phyloP scores from a whole-genome alignment of 768 basidiomycete species.

The Lentinula edodes region DNA sequence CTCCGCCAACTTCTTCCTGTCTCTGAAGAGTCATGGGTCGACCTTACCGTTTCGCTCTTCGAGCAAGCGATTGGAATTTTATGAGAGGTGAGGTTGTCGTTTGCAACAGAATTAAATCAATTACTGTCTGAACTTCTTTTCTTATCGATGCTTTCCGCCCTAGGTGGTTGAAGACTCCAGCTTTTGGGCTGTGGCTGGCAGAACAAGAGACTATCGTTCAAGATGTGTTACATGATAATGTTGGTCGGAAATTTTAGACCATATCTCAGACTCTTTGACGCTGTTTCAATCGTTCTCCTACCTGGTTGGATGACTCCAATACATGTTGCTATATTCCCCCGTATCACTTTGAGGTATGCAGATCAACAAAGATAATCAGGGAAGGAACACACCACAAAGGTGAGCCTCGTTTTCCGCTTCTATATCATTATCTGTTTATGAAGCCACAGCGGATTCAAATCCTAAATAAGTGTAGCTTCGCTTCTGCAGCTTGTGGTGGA shows the following conservation, averaged over 20 bases:
- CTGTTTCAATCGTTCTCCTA: not conserved
- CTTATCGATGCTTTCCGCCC: not conserved
- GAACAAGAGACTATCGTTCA: constrained; percentile 70
- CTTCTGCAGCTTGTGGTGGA: too few species aligned
- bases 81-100: constrained; percentile 39
- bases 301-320: not conserved
- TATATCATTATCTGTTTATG: too few species aligned
- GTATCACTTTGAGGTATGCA: too few species aligned
- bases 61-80: constrained; percentile 65
- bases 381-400: too few species aligned
- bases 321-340: too few species aligned
- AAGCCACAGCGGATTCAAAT: too few species aligned
- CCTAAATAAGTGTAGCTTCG: too few species aligned
- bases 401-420: too few species aligned
- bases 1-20: constrained; percentile 60
- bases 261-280: not conserved
- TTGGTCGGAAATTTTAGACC: not conserved
- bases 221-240: constrained; percentile 37
- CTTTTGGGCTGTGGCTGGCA: constrained; percentile 78
- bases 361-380: too few species aligned
- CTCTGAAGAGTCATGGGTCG: constrained; percentile 64
- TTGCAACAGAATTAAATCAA: not conserved
- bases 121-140: not conserved
- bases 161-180: constrained; percentile 66
- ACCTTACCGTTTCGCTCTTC: constrained; percentile 71